Evolutionary conservation across 495 filamentous ascomycete genomes (phyloP).

Genomic region (Hypomontagnella submonticulosa): DNA sequence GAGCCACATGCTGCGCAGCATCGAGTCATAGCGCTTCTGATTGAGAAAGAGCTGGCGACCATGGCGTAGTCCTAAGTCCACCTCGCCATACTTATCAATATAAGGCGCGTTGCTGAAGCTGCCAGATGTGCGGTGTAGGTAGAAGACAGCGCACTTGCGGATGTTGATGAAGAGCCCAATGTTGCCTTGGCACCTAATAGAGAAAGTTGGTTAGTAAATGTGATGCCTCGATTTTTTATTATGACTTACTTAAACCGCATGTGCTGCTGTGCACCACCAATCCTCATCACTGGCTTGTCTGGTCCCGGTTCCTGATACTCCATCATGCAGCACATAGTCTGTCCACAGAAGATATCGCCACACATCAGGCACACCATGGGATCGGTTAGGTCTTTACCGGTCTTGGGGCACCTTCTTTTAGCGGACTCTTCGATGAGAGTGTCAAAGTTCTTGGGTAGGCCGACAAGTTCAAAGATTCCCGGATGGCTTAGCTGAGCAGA

Average conservation of each 20-base stretch:
- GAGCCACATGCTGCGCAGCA: conserved; percentile 88
- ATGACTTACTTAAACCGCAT: conserved; percentile 76
- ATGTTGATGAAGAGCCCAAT: conserved; percentile 96
- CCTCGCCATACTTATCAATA: conserved; percentile 94
- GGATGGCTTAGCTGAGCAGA: conserved; percentile 76
- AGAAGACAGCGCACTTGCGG: conserved; percentile 89
- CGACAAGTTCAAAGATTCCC: conserved; percentile 91
- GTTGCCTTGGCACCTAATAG: conserved; percentile 80
- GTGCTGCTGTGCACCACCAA: conserved; percentile 92
- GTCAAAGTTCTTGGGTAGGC: conserved; percentile 90
- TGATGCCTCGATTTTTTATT: background rate
- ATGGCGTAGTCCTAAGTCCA: conserved; percentile 83
- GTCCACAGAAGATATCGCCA: conserved; percentile 93
- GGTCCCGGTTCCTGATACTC: conserved; percentile 58
- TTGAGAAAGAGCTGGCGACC: conserved; percentile 89
- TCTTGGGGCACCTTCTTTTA: conserved; percentile 83
- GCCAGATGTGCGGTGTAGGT: conserved; percentile 81
- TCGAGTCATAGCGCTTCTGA: conserved; percentile 89
- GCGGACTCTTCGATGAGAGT: conserved; percentile 93
- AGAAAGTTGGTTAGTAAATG: conserved; percentile 34
- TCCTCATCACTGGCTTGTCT: conserved; percentile 52
- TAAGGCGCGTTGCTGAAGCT: conserved; percentile 91
- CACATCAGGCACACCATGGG: conserved; percentile 94
- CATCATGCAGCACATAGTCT: conserved; percentile 88
- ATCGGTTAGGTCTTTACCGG: conserved; percentile 89